Evolutionary conservation across 1,284 basidiomycete genomes (phyloP), one percentile per base, ranked within the genome.

Genomic region (Heterobasidion annosum): DNA sequence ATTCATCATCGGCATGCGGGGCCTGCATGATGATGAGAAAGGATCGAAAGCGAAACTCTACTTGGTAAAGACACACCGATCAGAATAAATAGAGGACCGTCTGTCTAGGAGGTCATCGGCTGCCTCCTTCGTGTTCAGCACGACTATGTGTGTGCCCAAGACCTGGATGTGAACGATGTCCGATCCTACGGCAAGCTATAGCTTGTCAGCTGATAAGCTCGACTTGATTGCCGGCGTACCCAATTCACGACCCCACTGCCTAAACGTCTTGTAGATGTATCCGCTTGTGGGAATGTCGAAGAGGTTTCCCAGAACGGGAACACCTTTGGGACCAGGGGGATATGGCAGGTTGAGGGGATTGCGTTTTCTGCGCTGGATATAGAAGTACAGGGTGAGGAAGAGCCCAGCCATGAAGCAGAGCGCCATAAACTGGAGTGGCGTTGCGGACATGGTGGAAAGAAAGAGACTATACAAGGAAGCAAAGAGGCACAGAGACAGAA

Each of bases 41-140:
- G 15, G 18, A 7, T 25, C 8, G 13, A 18, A 34, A 49, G 9
- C 25, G 25, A 25, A 25, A 25, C 25, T 25, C 8, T 5, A 43
- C 34, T 8, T 44, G 42, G 34, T 10, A 25, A 52, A 1, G 25
- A 25, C 34, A 25, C 46, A 61, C 61, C 61, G 48, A 35, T 62
- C 63, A 8, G 63, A 64, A 47, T 64, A 64, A 19, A 62, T 61
- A 6, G 59, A 53, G 8, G 63, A 63, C 4, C 59, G 54, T 47
- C 60, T 62, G 48, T 64, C 63, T 16, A 64, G 58, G 9, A 64
- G 54, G 34, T 64, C 63, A 46, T 62, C 55, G n/a, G 63, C 63
- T 12, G 61, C 58, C 12, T 58, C 56, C 50, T 58, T 63, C 16
- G 58, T 57, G 55, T 64, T 64, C 25, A 62, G 48, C 15, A 62